These are phyloP conservation scores for Noccaea caerulescens DNA, from an alignment of 345 rosid genomes.

Conservation along the genomic window DNA sequence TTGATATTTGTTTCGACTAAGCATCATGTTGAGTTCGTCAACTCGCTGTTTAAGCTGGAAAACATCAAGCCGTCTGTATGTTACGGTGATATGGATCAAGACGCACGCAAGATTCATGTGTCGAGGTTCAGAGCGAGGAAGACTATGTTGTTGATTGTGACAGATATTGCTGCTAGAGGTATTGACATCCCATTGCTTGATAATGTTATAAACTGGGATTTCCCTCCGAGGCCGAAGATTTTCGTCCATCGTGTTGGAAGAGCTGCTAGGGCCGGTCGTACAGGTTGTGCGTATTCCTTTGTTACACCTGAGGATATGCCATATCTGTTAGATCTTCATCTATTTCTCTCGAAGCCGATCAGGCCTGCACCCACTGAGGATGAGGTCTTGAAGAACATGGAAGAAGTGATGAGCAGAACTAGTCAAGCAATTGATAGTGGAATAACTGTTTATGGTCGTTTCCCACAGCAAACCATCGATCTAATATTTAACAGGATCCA, in stretches of 20 bases:
- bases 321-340: slow-evolving; percentile 88
- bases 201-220: slow-evolving; percentile 98
- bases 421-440: slow-evolving; percentile 77
- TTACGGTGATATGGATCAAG: slow-evolving; percentile 99
- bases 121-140: slow-evolving; percentile 86
- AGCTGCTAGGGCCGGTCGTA: slow-evolving; percentile 95
- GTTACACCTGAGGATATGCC: slow-evolving; percentile 91
- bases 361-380: slow-evolving; percentile 92
- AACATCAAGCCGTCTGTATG: slow-evolving; percentile 88
- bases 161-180: slow-evolving; percentile 97
- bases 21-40: slow-evolving; percentile 96
- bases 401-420: slow-evolving; percentile 69
- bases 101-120: slow-evolving; percentile 88
- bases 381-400: slow-evolving; percentile 83
- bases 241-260: slow-evolving; percentile 97
- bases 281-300: slow-evolving; percentile 89
- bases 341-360: slow-evolving; percentile 86
- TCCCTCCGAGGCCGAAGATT: slow-evolving; percentile 90
- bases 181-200: slow-evolving; percentile 97
- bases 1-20: slow-evolving; percentile 94
- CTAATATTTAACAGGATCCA: slow-evolving; percentile 76
- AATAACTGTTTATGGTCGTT: slow-evolving; percentile 91
- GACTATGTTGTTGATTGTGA: slow-evolving; percentile 89
- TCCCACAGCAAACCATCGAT: slow-evolving; percentile 85
- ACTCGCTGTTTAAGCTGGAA: slow-evolving; percentile 73